These are phyloP conservation scores for Trametes coccinea DNA, from an alignment of 768 basidiomycete genomes.

Conservation along the genomic window DNA sequence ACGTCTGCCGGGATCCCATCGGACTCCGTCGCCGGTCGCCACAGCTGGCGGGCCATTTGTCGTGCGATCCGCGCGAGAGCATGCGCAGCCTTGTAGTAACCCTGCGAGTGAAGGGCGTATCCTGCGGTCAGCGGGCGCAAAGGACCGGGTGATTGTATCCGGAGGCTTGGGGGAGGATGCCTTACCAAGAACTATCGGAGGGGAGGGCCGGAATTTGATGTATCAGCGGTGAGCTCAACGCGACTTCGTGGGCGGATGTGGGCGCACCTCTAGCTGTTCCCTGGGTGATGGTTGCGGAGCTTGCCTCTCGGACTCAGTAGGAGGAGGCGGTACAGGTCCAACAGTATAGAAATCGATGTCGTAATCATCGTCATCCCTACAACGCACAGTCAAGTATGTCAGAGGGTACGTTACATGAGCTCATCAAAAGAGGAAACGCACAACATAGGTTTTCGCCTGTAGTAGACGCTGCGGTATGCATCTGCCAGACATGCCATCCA, in stretches of 20 bases:
- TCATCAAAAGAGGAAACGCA: slow-evolving; percentile 32
- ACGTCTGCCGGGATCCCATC: slow-evolving; percentile 75
- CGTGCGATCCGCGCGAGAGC: slow-evolving; percentile 83
- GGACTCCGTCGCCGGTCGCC: slow-evolving; percentile 73
- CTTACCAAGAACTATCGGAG: slow-evolving; percentile 64
- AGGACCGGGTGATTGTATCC: slow-evolving; percentile 9
- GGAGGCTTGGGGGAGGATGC: slow-evolving; percentile 18
- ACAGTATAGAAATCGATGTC: slow-evolving; percentile 86
- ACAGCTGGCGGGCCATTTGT: slow-evolving; percentile 77
- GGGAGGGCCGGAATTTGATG: background rate
- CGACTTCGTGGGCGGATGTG: background rate
- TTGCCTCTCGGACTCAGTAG: slow-evolving; percentile 21
- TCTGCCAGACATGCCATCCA: slow-evolving; percentile 91
- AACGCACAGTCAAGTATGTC: background rate
- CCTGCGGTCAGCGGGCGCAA: slow-evolving; percentile 17
- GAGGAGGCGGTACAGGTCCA: slow-evolving; percentile 50
- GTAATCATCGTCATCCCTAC: slow-evolving; percentile 81
- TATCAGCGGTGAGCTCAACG: slow-evolving; percentile 7
- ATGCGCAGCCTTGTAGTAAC: slow-evolving; percentile 82
- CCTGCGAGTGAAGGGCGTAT: slow-evolving; percentile 42
- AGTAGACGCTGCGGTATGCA: slow-evolving; percentile 81
- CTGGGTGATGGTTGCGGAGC: slow-evolving; percentile 58
- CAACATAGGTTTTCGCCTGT: slow-evolving; percentile 81
- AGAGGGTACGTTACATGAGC: background rate
- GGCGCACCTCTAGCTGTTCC: slow-evolving; percentile 72